Base-by-base conservation (phyloP, 1,139 yeast genomes). In the Blastobotrys ciferrii region DNA sequence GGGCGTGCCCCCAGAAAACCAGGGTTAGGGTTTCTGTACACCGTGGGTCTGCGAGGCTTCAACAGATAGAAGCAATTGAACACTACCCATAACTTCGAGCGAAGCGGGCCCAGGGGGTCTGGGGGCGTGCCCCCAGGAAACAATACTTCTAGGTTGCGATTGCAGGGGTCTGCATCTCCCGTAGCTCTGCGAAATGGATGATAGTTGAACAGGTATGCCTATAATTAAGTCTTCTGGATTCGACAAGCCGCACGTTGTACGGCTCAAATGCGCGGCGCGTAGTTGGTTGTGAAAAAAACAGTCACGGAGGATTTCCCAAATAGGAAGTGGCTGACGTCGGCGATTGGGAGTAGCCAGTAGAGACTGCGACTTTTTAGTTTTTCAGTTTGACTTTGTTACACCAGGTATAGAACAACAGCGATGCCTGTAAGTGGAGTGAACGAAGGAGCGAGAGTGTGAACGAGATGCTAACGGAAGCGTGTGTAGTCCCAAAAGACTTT, bases 401-500 rank as follows among this genome's bases (percentile, higher is more conserved):
- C 35, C 23, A 19, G 37, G 32, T 25, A 37, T 17, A 41, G 19
- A 35, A 45, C 48, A 33, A 9, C 28, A 45, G 32, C 33, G 30
- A 45, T 45, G 48, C 48, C 48, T 56, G 46, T 43, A 43, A 28
- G 46, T 43, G 36, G 40, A 17, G 6, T 15, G 32, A 15, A 33
- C 30, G 28, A 15, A 17, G n/a, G 15, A 23, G 37, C 37, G 28
- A 36, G 14, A n/a, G 14, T 14, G 39, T n/a, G 17, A 17, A n/a
- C 11, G 28, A 6, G 40, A 17, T 18, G 40, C 40, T 36, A 36
- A 36, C 18, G 4, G 11, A 13, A 36, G 12, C 12, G n/a, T 19
- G 28, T 43, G 35, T 43, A 58, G 74, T 87, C 97, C 84, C 92
- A 91, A 80, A 94, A 94, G 82, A 82, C 96, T 69, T 89, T 94